Percentiles rank a stretch among this genome's conserved stretches.
phyloP scores from a whole-genome alignment of 139 green algal genomes.

The Ostreobium quekettii region DNA sequence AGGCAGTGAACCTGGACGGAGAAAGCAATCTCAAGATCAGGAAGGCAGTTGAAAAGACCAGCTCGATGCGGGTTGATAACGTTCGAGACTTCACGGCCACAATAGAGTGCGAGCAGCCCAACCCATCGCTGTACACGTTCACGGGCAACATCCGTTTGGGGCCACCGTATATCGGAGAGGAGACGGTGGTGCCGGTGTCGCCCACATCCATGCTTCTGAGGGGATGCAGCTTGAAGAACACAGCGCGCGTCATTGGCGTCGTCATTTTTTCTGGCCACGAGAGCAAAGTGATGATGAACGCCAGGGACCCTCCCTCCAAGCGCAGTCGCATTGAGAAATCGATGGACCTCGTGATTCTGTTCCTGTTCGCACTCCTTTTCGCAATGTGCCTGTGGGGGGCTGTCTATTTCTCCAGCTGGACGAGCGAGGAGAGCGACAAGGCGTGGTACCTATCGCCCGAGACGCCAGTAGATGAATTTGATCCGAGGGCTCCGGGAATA shows the following conservation, averaged over 20 bases:
- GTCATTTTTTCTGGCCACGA: constrained; percentile 87
- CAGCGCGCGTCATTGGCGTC: constrained; percentile 49
- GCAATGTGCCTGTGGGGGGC: constrained; percentile 51
- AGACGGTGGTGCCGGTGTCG: constrained; percentile 38
- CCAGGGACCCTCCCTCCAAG: constrained; percentile 56
- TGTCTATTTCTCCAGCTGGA: constrained; percentile 44
- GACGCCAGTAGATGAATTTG: background rate
- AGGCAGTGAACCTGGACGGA: constrained; percentile 88
- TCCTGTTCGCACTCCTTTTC: constrained; percentile 64
- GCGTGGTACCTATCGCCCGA: background rate
- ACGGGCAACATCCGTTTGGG: constrained; percentile 55
- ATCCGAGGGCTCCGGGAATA: constrained; percentile 28
- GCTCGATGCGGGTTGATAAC: constrained; percentile 37
- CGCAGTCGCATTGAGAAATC: constrained; percentile 50
- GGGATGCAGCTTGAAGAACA: constrained; percentile 85
- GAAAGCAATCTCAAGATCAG: constrained; percentile 94
- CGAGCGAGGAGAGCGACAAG: background rate
- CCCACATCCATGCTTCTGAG: constrained; percentile 61
- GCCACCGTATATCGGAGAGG: background rate
- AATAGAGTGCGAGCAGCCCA: constrained; percentile 76
- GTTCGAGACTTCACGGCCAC: constrained; percentile 34
- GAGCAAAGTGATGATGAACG: constrained; percentile 68
- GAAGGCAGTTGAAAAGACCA: constrained; percentile 52
- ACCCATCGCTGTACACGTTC: constrained; percentile 81
- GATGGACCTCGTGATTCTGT: constrained; percentile 63